Evolutionary conservation across 257 asterid species (phyloP).

Genomic region (Solanum clarkiae): DNA sequence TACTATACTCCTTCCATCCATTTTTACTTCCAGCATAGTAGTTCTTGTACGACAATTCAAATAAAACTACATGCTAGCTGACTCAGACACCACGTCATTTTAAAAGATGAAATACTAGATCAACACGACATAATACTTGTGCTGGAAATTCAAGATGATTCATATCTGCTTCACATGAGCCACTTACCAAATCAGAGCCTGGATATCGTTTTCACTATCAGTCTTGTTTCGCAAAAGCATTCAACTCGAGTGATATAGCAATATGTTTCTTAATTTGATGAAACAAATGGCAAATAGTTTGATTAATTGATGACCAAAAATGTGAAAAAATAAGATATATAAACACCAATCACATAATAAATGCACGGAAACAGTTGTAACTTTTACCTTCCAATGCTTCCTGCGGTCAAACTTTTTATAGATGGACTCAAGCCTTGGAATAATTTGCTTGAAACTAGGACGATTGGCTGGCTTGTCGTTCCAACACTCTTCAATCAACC

Average conservation of each 20-base stretch:
- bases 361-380: background rate
- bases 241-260: background rate
- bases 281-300: background rate
- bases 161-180: background rate
- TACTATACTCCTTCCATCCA: too few relatives aligned
- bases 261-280: background rate
- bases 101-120: background rate
- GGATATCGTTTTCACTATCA: background rate
- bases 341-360: background rate
- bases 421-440: conserved; percentile 62
- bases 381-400: conserved; percentile 69
- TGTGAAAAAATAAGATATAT: background rate
- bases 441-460: conserved; percentile 79
- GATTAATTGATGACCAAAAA: background rate
- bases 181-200: background rate
- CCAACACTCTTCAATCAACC: conserved; percentile 92
- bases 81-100: background rate
- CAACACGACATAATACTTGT: background rate
- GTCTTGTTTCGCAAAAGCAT: background rate
- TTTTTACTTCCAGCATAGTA: too few relatives aligned
- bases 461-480: conserved; percentile 48
- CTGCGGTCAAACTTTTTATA: conserved; percentile 46
- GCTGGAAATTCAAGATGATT: background rate
- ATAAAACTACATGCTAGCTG: background rate
- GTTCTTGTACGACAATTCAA: too few relatives aligned